Evolutionary conservation across 1,139 yeast genomes (phyloP).

Genomic region (Yamadazyma membranifaciens): DNA sequence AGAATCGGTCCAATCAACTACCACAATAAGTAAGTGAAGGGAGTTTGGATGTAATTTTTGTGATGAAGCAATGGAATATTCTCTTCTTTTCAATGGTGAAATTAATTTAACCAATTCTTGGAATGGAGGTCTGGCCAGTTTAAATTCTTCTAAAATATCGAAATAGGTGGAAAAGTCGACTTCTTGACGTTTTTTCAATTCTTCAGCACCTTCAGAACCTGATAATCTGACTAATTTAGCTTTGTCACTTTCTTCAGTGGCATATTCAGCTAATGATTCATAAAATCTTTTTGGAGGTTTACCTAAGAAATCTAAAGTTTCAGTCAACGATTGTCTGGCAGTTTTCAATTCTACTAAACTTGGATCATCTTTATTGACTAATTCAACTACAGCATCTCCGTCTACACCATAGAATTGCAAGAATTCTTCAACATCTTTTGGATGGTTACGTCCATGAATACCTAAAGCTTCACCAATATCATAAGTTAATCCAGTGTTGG

Average conservation of each 20-base stretch:
- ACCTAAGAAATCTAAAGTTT: constrained; percentile 85
- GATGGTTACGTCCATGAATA: constrained; percentile 84
- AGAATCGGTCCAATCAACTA: constrained; percentile 92
- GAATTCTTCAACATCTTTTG: constrained; percentile 64
- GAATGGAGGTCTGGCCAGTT: constrained; percentile 79
- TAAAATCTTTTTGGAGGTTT: constrained; percentile 95
- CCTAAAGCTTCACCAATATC: constrained; percentile 97
- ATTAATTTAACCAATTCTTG: constrained; percentile 69
- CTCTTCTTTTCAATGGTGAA: constrained; percentile 93
- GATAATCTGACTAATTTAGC: constrained; percentile 61
- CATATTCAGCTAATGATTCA: constrained; percentile 74
- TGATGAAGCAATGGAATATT: constrained; percentile 97
- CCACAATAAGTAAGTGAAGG: constrained; percentile 88
- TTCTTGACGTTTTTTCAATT: constrained; percentile 82
- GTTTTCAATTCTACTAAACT: constrained; percentile 68
- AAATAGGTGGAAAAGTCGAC: constrained; percentile 79
- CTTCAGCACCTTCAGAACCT: constrained; percentile 80
- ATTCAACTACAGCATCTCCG: constrained; percentile 64
- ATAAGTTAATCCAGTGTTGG: constrained; percentile 88
- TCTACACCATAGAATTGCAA: constrained; percentile 70
- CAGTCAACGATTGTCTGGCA: constrained; percentile 74
- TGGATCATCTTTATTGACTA: constrained; percentile 68
- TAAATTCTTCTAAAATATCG: constrained; percentile 78
- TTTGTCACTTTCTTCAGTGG: constrained; percentile 68
- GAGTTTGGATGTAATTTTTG: constrained; percentile 90